Conservation (phyloP, 768 basidiomycete species). For the Exidia glandulosa region DNA sequence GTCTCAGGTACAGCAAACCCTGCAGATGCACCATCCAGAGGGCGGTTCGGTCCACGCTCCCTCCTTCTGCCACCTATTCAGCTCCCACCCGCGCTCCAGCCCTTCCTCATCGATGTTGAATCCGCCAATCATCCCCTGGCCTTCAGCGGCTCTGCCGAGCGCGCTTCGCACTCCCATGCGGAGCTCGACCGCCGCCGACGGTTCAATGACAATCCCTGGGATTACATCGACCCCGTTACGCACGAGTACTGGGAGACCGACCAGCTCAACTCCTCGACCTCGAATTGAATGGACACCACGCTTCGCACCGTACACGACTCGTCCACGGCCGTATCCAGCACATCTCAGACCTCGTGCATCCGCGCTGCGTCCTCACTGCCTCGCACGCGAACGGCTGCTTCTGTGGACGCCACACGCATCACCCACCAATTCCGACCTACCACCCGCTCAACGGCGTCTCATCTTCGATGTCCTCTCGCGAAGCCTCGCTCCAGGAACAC, state of each 20-base stretch:
- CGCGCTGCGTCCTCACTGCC: conserved; percentile 15
- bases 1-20: conserved; percentile 23
- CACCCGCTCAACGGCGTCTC: conserved; percentile 11
- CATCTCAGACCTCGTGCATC: conserved; percentile 11
- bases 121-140: background rate
- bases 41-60: conserved; percentile 13
- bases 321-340: conserved; percentile 5
- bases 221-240: background rate
- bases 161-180: background rate
- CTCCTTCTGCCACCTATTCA: conserved; percentile 20
- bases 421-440: conserved; percentile 1
- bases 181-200: background rate
- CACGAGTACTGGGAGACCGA: background rate
- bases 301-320: background rate
- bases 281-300: background rate
- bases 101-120: conserved; percentile 12
- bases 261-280: too few relatives aligned
- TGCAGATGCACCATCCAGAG: conserved; percentile 27
- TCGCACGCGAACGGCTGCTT: conserved; percentile 14
- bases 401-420: conserved; percentile 15
- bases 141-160: background rate
- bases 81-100: conserved; percentile 20
- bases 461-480: conserved; percentile 15
- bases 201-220: too few relatives aligned
- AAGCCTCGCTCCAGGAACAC: conserved; percentile 21